These are phyloP conservation scores for Ceratocystis ficicola DNA, from an alignment of 2,329 filamentous ascomycete species.

Conservation along the genomic window DNA sequence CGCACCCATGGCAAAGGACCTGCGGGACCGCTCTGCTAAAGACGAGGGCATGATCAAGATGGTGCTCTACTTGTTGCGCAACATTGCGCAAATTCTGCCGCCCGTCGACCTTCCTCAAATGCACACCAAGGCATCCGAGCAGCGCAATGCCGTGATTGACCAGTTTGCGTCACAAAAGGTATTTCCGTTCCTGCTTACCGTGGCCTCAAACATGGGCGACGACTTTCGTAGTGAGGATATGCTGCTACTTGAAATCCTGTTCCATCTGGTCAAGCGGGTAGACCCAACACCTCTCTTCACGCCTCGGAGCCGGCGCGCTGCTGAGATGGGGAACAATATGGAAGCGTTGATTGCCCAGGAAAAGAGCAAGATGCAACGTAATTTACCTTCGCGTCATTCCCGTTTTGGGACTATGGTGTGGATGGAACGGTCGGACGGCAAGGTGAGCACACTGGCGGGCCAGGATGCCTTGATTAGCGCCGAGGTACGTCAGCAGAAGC, in stretches of 20 bases:
- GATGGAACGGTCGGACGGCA: constrained; percentile 77
- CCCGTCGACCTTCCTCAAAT: constrained; percentile 71
- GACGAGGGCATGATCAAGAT: constrained; percentile 91
- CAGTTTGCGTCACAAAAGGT: constrained; percentile 86
- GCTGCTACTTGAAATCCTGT: constrained; percentile 80
- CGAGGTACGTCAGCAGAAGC: constrained; percentile 64
- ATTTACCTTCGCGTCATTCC: constrained; percentile 76
- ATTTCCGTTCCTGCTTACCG: constrained; percentile 68
- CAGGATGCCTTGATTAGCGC: constrained; percentile 70
- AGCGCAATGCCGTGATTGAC: constrained; percentile 75
- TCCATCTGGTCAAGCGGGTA: constrained; percentile 83
- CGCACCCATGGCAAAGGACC: constrained; percentile 69
- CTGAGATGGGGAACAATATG: constrained; percentile 60
- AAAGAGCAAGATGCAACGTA: constrained; percentile 63
- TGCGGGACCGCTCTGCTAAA: constrained; percentile 60
- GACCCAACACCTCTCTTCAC: constrained; percentile 77
- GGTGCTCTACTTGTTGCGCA: constrained; percentile 76
- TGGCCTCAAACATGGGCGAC: constrained; percentile 86
- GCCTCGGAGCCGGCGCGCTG: constrained; percentile 58
- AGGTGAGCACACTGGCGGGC: constrained; percentile 75
- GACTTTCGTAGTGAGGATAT: constrained; percentile 86
- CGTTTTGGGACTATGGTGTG: constrained; percentile 96
- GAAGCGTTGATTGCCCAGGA: constrained; percentile 67
- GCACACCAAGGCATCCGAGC: constrained; percentile 52
- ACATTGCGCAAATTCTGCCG: constrained; percentile 72